Percentiles rank a stretch among this genome's conserved stretches.
Conservation (phyloP, 345 rosid species). For the Murraya paniculata region DNA sequence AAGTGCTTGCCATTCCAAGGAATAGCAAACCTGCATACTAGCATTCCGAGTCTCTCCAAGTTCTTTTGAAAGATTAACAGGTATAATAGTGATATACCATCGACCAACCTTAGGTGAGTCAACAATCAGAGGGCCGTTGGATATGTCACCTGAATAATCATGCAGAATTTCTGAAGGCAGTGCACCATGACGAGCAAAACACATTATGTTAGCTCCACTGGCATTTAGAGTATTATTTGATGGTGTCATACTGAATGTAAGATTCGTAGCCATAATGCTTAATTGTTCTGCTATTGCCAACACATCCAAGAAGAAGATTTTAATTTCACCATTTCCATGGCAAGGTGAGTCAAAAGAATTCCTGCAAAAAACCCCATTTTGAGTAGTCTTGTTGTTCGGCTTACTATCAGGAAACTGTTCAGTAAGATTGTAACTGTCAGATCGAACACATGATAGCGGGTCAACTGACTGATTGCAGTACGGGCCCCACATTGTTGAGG, state of each 20-base stretch:
- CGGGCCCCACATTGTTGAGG: conserved; percentile 74
- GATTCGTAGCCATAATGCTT: conserved; percentile 42
- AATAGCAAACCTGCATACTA: conserved; percentile 56
- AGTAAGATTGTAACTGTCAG: conserved; percentile 30
- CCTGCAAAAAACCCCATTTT: conserved; percentile 60
- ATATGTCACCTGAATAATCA: conserved; percentile 69
- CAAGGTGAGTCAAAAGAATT: conserved; percentile 50
- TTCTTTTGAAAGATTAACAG: conserved; percentile 44
- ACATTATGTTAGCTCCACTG: conserved; percentile 45
- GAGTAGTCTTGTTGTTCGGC: conserved; percentile 27
- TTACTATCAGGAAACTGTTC: conserved; percentile 20
- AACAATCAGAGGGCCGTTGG: conserved; percentile 54
- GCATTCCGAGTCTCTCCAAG: conserved; percentile 28
- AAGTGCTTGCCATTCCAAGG: conserved; percentile 51
- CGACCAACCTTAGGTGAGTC: conserved; percentile 68
- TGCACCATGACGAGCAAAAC: conserved; percentile 76
- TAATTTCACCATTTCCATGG: conserved; percentile 48
- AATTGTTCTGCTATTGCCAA: conserved; percentile 60
- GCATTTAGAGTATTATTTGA: conserved; percentile 26
- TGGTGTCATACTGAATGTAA: conserved; percentile 26
- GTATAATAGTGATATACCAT: conserved; percentile 68
- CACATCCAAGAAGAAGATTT: conserved; percentile 63
- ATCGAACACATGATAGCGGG: conserved; percentile 58
- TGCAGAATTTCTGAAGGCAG: conserved; percentile 57
- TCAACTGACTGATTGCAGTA: conserved; percentile 81